Evolutionary conservation across 108 stramenopile genomes (phyloP).

Genomic region (Tribonema minus): DNA sequence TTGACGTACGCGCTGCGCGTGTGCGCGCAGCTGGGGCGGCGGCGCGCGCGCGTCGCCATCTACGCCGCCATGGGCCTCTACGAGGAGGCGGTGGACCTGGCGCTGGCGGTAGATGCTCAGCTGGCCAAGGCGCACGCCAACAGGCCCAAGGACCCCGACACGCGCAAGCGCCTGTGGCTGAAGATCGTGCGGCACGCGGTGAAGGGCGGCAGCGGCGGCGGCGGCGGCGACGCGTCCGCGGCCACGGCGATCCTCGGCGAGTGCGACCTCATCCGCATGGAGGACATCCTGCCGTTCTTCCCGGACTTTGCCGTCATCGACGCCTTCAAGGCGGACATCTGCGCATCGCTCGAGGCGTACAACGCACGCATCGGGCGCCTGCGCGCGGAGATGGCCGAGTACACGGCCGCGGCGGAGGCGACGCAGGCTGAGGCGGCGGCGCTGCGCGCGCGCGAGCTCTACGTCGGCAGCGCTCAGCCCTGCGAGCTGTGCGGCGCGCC

Average conservation of each 20-base stretch:
- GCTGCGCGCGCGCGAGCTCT: conserved; percentile 31
- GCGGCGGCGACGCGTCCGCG: not conserved
- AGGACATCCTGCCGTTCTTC: conserved; percentile 52
- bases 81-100: conserved; percentile 45
- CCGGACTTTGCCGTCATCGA: conserved; percentile 57
- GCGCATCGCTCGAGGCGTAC: conserved; percentile 42
- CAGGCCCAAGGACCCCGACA: conserved; percentile 23
- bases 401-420: conserved; percentile 21
- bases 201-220: conserved; percentile 1
- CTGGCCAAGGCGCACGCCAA: conserved; percentile 48
- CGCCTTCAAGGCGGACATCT: conserved; percentile 53
- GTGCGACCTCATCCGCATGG: conserved; percentile 30
- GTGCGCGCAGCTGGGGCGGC: conserved; percentile 20
- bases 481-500: conserved; percentile 33
- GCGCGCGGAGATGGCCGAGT: conserved; percentile 52
- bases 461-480: conserved; percentile 30
- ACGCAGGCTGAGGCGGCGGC: conserved; percentile 33
- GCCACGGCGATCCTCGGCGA: not conserved
- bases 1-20: conserved; percentile 35
- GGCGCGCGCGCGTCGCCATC: conserved; percentile 20
- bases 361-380: conserved; percentile 34
- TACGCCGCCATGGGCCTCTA: conserved; percentile 36
- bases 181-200: conserved; percentile 43
- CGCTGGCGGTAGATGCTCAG: conserved; percentile 30
- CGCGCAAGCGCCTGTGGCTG: conserved; percentile 47